Percentiles rank a stretch among this genome's conserved stretches.
Evolutionary conservation across 2,329 filamentous ascomycete genomes (phyloP).

Genomic region (Dryadomyces sulphureus): DNA sequence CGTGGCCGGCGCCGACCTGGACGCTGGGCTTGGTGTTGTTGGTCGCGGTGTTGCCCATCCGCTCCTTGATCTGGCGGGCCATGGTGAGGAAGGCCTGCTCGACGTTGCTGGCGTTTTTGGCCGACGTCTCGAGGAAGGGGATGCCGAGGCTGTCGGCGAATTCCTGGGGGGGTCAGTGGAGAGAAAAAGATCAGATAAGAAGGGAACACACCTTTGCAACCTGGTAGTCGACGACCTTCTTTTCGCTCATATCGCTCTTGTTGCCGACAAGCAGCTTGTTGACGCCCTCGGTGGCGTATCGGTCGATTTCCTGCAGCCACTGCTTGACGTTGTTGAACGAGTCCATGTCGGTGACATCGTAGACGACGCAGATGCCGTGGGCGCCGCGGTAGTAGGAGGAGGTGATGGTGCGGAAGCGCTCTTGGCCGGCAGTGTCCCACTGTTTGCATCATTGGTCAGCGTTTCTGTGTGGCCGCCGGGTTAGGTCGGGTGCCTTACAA

Average conservation of each 20-base stretch:
- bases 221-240: constrained; percentile 99
- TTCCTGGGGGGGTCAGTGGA: constrained; percentile 43
- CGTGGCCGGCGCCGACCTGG: constrained; percentile 87
- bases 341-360: constrained; percentile 99
- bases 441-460: constrained; percentile 24
- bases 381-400: constrained; percentile 99
- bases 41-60: constrained; percentile 89
- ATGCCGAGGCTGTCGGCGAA: constrained; percentile 98
- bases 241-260: constrained; percentile 99
- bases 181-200: background rate
- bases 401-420: constrained; percentile 98
- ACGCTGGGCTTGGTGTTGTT: constrained; percentile 99
- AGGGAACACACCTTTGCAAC: constrained; percentile 71
- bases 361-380: constrained; percentile 98
- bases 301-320: constrained; percentile 99
- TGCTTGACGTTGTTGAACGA: constrained; percentile 99
- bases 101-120: constrained; percentile 98
- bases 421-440: constrained; percentile 99
- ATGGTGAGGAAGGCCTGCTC: constrained; percentile 99
- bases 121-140: constrained; percentile 97
- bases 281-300: constrained; percentile 96
- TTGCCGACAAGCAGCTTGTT: constrained; percentile 99
- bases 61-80: constrained; percentile 99
- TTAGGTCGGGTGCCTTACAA: constrained; percentile 21
- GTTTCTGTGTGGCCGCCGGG: background rate